These are phyloP conservation scores for Macrolepiota dolichaula DNA, from an alignment of 768 basidiomycete species.

Conservation along the genomic window DNA sequence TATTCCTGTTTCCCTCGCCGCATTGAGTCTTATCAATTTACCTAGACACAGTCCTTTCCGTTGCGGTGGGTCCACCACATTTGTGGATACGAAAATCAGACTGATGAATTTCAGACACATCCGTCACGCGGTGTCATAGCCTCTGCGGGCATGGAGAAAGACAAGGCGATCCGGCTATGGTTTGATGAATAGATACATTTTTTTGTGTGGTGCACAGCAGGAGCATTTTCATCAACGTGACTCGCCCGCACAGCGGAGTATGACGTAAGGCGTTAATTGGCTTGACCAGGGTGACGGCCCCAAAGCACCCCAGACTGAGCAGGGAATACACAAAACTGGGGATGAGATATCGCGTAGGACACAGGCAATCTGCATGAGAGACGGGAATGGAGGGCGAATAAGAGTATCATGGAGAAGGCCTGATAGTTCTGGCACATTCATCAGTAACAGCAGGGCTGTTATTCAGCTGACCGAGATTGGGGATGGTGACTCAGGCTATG, in stretches of 20 bases:
- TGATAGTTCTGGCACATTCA: slow-evolving; percentile 3
- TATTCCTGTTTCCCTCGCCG: neutral
- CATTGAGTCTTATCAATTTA: slow-evolving; percentile 6
- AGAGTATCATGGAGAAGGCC: neutral
- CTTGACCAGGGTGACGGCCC: neutral
- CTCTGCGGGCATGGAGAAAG: slow-evolving; percentile 88
- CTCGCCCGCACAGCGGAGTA: neutral
- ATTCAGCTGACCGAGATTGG: slow-evolving; percentile 4
- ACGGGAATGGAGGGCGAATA: neutral
- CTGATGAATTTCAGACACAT: slow-evolving; percentile 53
- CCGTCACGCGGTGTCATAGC: slow-evolving; percentile 75
- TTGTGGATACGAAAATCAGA: slow-evolving; percentile 8
- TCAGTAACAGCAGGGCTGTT: neutral
- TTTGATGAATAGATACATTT: slow-evolving; percentile 33
- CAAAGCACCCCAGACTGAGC: too few relatives aligned
- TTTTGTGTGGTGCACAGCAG: neutral
- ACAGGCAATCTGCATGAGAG: neutral
- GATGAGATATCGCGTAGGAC: too few relatives aligned
- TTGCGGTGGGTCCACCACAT: slow-evolving; percentile 52
- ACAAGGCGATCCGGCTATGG: slow-evolving; percentile 84
- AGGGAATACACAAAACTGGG: too few relatives aligned
- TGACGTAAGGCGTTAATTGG: slow-evolving; percentile 1
- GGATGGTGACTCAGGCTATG: slow-evolving; percentile 11
- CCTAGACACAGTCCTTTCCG: slow-evolving; percentile 66
- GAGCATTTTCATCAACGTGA: neutral